Percentiles rank a stretch among this genome's conserved stretches.
Evolutionary conservation across 306 rosid genomes (phyloP).

Genomic region (Crotalaria pallida): DNA sequence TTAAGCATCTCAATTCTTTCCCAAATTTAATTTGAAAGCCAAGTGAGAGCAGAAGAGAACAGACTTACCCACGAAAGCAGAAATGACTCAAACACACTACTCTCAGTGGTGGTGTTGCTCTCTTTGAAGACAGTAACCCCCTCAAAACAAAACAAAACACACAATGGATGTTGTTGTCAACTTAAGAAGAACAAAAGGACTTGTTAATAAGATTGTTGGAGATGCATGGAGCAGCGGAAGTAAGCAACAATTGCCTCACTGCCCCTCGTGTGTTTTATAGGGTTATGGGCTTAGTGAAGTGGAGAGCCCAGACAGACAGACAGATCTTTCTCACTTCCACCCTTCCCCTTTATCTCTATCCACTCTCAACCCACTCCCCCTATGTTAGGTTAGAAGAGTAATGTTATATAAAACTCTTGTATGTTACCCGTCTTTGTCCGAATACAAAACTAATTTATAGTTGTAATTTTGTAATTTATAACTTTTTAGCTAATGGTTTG

Average conservation of each 20-base stretch:
- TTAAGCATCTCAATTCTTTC: slow-evolving; percentile 1
- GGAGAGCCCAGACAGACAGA: slow-evolving; percentile 18
- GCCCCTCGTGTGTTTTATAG: slow-evolving; percentile 32
- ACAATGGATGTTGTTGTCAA: no score
- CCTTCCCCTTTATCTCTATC: background rate
- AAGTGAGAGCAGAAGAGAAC: slow-evolving; percentile 8
- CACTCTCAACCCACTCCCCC: background rate
- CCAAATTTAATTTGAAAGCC: slow-evolving; percentile 38
- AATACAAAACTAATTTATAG: no score
- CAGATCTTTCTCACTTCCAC: background rate
- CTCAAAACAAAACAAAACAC: slow-evolving; percentile 3
- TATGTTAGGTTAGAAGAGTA: no score
- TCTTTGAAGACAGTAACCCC: background rate
- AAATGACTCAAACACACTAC: background rate
- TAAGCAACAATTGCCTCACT: slow-evolving; percentile 33
- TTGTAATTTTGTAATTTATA: no score
- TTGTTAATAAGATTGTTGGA: slow-evolving; percentile 16
- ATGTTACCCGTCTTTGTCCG: no score
- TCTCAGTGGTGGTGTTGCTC: background rate
- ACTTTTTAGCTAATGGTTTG: no score
- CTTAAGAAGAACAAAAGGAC: background rate
- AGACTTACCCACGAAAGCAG: slow-evolving; percentile 52
- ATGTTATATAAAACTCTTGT: no score
- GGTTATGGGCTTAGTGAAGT: slow-evolving; percentile 37
- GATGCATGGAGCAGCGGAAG: slow-evolving; percentile 24